phyloP scores from a whole-genome alignment of 768 basidiomycete species.

The Mycena venus region DNA sequence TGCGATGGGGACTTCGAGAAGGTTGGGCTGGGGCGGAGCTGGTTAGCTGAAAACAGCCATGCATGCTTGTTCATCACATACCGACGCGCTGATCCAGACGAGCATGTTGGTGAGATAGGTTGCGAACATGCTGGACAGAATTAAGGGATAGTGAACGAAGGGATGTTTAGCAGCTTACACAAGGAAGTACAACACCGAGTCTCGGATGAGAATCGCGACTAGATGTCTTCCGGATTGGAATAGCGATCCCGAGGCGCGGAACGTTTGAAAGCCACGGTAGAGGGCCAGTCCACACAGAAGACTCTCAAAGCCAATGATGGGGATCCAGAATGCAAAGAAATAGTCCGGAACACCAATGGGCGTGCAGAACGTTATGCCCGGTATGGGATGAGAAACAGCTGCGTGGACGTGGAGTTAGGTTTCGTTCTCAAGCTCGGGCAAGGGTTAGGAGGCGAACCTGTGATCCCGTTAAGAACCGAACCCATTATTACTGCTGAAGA shows the following conservation, averaged over 20 bases:
- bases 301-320: constrained; percentile 67
- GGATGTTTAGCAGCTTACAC: constrained; percentile 53
- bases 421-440: not conserved
- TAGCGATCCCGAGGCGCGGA: constrained; percentile 48
- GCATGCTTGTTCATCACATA: constrained; percentile 35
- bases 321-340: constrained; percentile 74
- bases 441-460: constrained; percentile 51
- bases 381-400: constrained; percentile 31
- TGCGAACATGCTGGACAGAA: constrained; percentile 61
- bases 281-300: constrained; percentile 66
- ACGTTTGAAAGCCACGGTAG: constrained; percentile 62
- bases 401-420: not conserved
- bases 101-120: constrained; percentile 67
- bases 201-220: constrained; percentile 65
- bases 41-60: not conserved
- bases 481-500: constrained; percentile 65
- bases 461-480: constrained; percentile 52
- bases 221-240: constrained; percentile 60
- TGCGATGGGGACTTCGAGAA: constrained; percentile 68
- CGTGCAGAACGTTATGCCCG: constrained; percentile 55
- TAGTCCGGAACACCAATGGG: constrained; percentile 52
- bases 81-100: constrained; percentile 53
- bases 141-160: not conserved
- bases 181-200: constrained; percentile 70
- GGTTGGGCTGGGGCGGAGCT: constrained; percentile 43